A percentile compares a stretch with the other conserved stretches of the same genome.
Conservation (phyloP, 2,329 filamentous ascomycete species). For the Beauveria medogensis region DNA sequence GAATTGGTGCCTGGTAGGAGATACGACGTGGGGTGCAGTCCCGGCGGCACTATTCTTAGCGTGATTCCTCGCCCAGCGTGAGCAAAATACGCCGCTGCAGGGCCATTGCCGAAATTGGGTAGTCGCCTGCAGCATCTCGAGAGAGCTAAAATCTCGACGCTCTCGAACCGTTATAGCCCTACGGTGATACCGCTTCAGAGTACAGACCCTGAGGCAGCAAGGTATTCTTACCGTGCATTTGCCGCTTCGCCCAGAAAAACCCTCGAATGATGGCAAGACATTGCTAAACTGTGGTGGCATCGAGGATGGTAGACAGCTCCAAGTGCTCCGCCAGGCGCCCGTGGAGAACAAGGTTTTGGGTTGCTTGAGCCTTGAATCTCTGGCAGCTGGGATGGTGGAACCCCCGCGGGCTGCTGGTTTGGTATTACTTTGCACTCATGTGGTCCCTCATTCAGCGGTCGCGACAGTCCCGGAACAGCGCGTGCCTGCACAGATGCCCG, state of each 20-base stretch:
- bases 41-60: neutral
- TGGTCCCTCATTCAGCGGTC: neutral
- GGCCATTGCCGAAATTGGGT: neutral
- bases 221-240: too few species aligned
- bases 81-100: neutral
- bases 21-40: neutral
- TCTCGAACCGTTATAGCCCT: neutral
- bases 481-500: neutral
- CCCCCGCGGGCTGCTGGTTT: neutral
- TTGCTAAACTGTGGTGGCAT: neutral
- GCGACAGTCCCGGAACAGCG: neutral
- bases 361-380: neutral
- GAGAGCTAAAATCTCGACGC: neutral
- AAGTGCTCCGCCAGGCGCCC: neutral
- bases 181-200: too few species aligned
- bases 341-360: conserved; percentile 7
- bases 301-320: neutral
- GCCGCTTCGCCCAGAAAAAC: neutral
- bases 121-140: neutral
- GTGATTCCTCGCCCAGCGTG: neutral
- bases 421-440: neutral
- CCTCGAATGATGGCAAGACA: neutral
- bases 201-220: neutral
- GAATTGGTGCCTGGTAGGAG: conserved; percentile 1
- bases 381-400: neutral